Percentiles rank a stretch among this genome's conserved stretches.
These are phyloP conservation scores for Neocatenulostroma microsporum DNA, from an alignment of 2,329 filamentous ascomycete genomes.

Conservation along the genomic window DNA sequence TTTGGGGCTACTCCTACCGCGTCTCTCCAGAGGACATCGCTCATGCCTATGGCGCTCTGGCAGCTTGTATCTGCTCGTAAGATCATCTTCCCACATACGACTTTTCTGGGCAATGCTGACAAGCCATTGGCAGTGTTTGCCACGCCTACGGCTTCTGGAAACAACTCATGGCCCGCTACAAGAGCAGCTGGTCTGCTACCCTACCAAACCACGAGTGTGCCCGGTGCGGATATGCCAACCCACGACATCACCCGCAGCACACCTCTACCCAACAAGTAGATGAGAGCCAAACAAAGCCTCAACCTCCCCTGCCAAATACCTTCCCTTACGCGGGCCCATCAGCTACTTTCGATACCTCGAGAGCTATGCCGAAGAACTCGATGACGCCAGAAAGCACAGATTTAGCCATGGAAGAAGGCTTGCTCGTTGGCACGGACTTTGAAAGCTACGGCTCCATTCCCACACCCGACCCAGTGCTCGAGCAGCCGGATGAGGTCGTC, in stretches of 20 bases:
- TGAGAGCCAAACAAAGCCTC: too few species aligned
- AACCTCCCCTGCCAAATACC: slow-evolving; percentile 1
- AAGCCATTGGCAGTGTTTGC: slow-evolving; percentile 3
- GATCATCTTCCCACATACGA: background rate
- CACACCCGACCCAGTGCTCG: slow-evolving; percentile 1
- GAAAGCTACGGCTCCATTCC: slow-evolving; percentile 5
- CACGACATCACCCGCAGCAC: too few species aligned
- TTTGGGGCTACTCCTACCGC: background rate
- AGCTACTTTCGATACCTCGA: background rate
- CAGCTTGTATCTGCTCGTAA: slow-evolving; percentile 10
- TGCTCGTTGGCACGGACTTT: slow-evolving; percentile 9
- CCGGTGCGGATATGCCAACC: slow-evolving; percentile 10
- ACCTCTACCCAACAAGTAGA: too few species aligned
- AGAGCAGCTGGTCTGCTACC: slow-evolving; percentile 5
- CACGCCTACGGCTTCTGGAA: slow-evolving; percentile 11
- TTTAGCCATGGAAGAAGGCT: slow-evolving; percentile 9
- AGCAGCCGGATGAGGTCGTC: slow-evolving; percentile 9
- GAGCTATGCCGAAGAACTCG: background rate
- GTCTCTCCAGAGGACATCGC: background rate
- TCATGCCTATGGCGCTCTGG: slow-evolving; percentile 10
- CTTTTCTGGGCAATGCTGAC: background rate
- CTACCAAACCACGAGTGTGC: slow-evolving; percentile 6
- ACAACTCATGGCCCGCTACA: slow-evolving; percentile 10
- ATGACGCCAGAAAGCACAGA: slow-evolving; percentile 2
- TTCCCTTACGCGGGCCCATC: background rate